Evolutionary conservation across 2,329 filamentous ascomycete species (phyloP), one percentile per base, ranked within the genome.

Genomic region (Aspergillus tanneri): DNA sequence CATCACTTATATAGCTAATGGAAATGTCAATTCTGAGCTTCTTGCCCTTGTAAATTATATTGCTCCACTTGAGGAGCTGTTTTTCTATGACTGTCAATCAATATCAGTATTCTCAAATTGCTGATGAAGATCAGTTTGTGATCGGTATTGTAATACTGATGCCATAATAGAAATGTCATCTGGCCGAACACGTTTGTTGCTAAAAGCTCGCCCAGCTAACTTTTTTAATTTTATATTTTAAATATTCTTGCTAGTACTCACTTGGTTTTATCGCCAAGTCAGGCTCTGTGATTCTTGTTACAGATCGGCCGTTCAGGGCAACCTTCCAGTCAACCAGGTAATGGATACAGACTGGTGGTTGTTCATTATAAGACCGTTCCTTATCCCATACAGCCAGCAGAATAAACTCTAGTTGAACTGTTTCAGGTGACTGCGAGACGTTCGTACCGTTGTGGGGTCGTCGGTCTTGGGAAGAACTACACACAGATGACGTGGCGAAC

Each of bases 261-360:
- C 10, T 19, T 30, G 7, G 40, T 9, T 5, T 21, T 34, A 43
- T 11, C n/a, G 34, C 27, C 9, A 43, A 10, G 40, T 22, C n/a
- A 12, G 11, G 40, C 9, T 34, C 40, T 5, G 37, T 53, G 43
- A 49, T 37, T 40, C 46, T 55, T 10, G 28, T 41, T 32, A 53
- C 43, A 12, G 32, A 46, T 28, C 43, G 45, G 14, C 43, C 45
- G 45, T 54, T 54, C 32, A 52, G 48, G 18, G 41, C 49, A 14
- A 52, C 34, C 27, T 43, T 44, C 49, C 46, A 54, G 35, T 52
- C 49, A 21, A 47, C 48, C 16, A 47, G 46, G 43, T 52, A 52
- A 46, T 28, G 25, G n/a, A n/a, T n/a, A n/a, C n/a, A n/a, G n/a
- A n/a, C n/a, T n/a, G n/a, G n/a, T n/a, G n/a, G n/a, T n/a, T n/a